Base-by-base conservation (phyloP, 805 yeast genomes). In the Tetrapisispora fleetii region DNA sequence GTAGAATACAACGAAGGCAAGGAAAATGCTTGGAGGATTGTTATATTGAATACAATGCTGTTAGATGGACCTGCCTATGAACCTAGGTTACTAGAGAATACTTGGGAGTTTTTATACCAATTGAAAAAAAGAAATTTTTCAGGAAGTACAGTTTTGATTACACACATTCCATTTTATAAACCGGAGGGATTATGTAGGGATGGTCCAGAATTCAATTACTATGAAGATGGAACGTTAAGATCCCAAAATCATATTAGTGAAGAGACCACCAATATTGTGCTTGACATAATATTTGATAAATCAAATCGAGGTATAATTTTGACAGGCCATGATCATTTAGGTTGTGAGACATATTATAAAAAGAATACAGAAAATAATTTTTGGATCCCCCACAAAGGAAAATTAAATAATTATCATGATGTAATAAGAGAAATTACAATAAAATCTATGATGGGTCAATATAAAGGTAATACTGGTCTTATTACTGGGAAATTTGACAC, bases 281-380 rank as follows among this genome's bases (percentile, higher is more conserved):
- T 93, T 54, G 74, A 84, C 55, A 73, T 81, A n/a, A 74, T 86
- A 16, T 91, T 91, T 62, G 78, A 78, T 37, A 76, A 76, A 55
- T 67, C 71, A 9, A 77, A 78, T 53, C 80, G 83, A 18, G 98
- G 98, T 19, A 72, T 91, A 10, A 79, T 93, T 3, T 67, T 91
- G 39, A 86, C 96, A 0, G 99, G 99, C 1, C 99, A 93, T 67
- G 99, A 93, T 61, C 99, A 93, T 60, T 90, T 83, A 54, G 99
- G 99, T 1, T 93, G 99, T 62, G 82, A 80, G 55, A 77, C 81
- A 36, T 73, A 75, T 64, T 87, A 85, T 63, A 78, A 76, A 60
- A 71, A 59, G 50, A 63, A 74, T 45, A 52, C 53, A 9, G 60
- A 62, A 1, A 59, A 61, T 18, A 73, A 72, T 5, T 66, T 69